Percentiles rank a stretch among this genome's conserved stretches.
Conservation (phyloP, 176 grass and related monocot species). For the Musa acuminata region DNA sequence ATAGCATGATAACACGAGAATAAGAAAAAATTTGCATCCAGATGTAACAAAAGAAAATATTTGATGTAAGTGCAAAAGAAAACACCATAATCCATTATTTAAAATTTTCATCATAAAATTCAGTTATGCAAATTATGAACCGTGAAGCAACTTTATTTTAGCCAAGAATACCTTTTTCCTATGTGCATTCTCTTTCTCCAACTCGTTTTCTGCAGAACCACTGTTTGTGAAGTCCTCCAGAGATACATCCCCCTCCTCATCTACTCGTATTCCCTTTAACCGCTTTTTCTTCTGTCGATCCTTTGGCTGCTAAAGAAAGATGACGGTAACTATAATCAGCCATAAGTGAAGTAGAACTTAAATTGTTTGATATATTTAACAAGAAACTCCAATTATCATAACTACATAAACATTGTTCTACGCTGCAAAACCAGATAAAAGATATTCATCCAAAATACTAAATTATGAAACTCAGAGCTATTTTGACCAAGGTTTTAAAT, state of each 20-base stretch:
- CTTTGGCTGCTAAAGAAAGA: conserved; percentile 49
- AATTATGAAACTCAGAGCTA: background rate
- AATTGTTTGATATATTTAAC: background rate
- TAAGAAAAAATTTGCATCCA: background rate
- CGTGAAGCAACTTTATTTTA: conserved; percentile 10
- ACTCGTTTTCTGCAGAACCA: conserved; percentile 30
- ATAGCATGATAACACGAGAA: background rate
- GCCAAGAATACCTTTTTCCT: conserved; percentile 72
- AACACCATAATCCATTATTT: too few relatives aligned
- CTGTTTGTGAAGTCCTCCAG: conserved; percentile 60
- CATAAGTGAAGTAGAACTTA: background rate
- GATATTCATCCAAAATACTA: background rate
- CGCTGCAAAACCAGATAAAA: background rate
- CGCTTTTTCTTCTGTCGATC: conserved; percentile 83
- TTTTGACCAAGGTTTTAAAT: too few relatives aligned
- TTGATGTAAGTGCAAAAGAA: background rate
- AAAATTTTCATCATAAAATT: background rate
- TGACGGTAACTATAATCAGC: conserved; percentile 1
- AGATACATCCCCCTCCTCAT: conserved; percentile 83
- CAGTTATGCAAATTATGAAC: background rate
- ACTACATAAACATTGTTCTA: background rate
- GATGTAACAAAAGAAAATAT: background rate
- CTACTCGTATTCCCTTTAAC: conserved; percentile 76
- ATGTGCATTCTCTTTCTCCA: conserved; percentile 23
- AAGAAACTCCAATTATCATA: background rate